Evolutionary conservation across 1,284 basidiomycete species (phyloP).

Genomic region (Ustilago esculenta): DNA sequence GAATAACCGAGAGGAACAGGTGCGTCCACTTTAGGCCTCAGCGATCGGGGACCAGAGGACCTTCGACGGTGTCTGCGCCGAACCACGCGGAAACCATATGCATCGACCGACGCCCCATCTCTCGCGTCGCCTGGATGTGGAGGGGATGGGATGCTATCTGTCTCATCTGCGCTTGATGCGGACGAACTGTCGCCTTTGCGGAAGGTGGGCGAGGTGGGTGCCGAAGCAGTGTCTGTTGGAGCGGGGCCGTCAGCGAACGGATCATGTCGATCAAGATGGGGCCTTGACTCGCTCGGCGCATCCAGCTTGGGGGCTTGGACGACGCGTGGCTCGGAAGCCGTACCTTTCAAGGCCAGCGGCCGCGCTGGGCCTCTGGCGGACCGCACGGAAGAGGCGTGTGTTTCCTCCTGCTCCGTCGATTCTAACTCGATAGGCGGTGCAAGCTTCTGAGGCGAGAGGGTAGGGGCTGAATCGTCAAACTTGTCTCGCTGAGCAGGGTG

Average conservation of each 20-base stretch:
- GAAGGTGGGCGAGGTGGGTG: slow-evolving; percentile 40
- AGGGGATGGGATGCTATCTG: slow-evolving; percentile 14
- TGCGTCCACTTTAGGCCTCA: slow-evolving; percentile 55
- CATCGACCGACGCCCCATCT: slow-evolving; percentile 14
- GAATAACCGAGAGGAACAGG: slow-evolving; percentile 49
- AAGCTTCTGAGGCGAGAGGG: slow-evolving; percentile 17
- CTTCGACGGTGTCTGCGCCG: slow-evolving; percentile 30
- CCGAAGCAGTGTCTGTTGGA: slow-evolving; percentile 39
- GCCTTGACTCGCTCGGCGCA: not conserved
- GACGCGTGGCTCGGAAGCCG: not conserved
- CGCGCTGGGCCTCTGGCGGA: not conserved
- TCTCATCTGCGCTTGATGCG: slow-evolving; percentile 31
- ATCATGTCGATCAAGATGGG: slow-evolving; percentile 1
- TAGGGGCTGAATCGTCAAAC: not conserved
- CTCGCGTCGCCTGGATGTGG: not conserved
- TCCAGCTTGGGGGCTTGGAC: slow-evolving; percentile 10
- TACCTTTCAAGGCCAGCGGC: not conserved
- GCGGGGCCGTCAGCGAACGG: slow-evolving; percentile 17
- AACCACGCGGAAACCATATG: slow-evolving; percentile 47
- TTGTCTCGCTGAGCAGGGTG: not conserved
- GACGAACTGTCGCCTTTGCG: slow-evolving; percentile 6
- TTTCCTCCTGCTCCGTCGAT: slow-evolving; percentile 9
- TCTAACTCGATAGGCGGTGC: slow-evolving; percentile 20
- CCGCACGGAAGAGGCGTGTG: not conserved
- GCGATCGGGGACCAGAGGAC: slow-evolving; percentile 28